Evolutionary conservation across 2,329 filamentous ascomycete genomes (phyloP).

Genomic region (Teratosphaeria nubilosa): DNA sequence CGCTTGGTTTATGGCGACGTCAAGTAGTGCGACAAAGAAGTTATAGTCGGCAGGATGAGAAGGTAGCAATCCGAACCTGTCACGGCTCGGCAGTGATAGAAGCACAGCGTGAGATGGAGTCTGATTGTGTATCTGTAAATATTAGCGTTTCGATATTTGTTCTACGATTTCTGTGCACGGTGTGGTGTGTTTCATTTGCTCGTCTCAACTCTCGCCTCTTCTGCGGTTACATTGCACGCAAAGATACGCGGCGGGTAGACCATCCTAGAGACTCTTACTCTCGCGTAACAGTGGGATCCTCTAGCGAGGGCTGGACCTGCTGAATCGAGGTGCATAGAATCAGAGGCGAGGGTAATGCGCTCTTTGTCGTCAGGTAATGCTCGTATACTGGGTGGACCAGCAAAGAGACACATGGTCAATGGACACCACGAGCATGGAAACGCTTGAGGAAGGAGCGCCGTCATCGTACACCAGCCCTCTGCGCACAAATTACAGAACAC

Average conservation of each 20-base stretch:
- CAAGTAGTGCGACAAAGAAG: background rate
- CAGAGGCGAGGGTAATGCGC: background rate
- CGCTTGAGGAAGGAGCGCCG: background rate
- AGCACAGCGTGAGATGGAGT: background rate
- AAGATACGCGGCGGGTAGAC: too few species aligned
- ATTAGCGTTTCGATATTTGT: background rate
- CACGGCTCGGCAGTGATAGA: background rate
- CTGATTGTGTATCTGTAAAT: background rate
- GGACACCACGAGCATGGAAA: background rate
- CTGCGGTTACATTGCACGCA: background rate
- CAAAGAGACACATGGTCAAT: background rate
- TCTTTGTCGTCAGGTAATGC: background rate
- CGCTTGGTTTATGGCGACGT: slow-evolving; percentile 11
- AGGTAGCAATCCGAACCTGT: background rate
- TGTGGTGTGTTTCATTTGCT: background rate
- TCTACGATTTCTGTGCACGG: background rate
- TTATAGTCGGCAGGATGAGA: background rate
- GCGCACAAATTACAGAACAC: background rate
- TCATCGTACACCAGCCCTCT: background rate
- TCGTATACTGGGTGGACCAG: background rate
- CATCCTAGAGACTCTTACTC: too few species aligned
- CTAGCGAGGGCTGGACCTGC: too few species aligned
- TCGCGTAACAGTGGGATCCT: too few species aligned
- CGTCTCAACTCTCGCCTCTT: background rate
- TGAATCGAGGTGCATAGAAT: too few species aligned